Conservation (phyloP, 495 filamentous ascomycete genomes). For the Penicillium goetzii region DNA sequence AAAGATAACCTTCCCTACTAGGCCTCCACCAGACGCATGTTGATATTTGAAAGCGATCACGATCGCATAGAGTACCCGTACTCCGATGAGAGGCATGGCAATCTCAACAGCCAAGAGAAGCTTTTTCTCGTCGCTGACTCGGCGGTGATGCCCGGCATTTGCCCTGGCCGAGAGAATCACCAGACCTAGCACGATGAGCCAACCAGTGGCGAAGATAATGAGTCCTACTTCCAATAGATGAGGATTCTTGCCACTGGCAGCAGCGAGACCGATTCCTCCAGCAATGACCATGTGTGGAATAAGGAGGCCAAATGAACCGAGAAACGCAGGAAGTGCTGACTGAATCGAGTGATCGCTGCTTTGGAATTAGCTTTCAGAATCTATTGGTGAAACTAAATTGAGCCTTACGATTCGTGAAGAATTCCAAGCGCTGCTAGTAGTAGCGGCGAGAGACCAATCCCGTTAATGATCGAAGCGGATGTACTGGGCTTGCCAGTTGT, state of each 20-base stretch:
- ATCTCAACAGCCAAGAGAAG: slow-evolving; percentile 20
- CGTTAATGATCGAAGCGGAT: slow-evolving; percentile 39
- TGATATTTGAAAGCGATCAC: slow-evolving; percentile 16
- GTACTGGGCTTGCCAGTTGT: slow-evolving; percentile 21
- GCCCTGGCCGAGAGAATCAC: slow-evolving; percentile 7
- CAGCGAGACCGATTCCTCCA: slow-evolving; percentile 22
- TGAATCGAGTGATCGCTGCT: slow-evolving; percentile 21
- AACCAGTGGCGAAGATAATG: slow-evolving; percentile 16
- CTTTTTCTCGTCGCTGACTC: slow-evolving; percentile 17
- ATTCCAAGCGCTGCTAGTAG: slow-evolving; percentile 41
- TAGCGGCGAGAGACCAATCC: slow-evolving; percentile 48
- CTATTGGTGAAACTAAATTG: neutral
- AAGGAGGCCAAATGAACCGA: slow-evolving; percentile 5
- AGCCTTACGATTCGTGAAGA: slow-evolving; percentile 45
- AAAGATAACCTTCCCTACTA: slow-evolving; percentile 23
- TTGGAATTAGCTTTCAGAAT: neutral
- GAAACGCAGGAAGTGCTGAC: neutral
- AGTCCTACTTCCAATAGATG: slow-evolving; percentile 11
- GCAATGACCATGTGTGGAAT: slow-evolving; percentile 18
- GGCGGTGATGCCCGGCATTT: neutral
- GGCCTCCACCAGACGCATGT: slow-evolving; percentile 11
- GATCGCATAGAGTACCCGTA: slow-evolving; percentile 24
- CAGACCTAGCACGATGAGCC: slow-evolving; percentile 11
- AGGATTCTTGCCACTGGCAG: slow-evolving; percentile 13
- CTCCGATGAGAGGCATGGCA: slow-evolving; percentile 23